Conservation (phyloP, 2,329 filamentous ascomycete genomes). For the Dactylellina drechsleri region DNA sequence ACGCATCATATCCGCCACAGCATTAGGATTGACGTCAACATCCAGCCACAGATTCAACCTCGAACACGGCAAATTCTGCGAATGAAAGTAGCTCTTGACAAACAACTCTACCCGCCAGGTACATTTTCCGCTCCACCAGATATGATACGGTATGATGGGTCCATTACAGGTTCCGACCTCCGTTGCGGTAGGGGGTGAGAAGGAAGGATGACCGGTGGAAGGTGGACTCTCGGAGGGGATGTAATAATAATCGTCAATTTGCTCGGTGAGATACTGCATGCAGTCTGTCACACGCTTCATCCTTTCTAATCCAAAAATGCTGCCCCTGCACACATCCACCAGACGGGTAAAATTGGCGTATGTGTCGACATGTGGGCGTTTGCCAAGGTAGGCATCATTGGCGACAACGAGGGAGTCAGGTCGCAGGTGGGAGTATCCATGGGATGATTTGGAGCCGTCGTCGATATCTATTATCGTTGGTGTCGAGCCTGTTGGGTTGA, state of each 20-base stretch:
- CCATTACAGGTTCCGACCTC: conserved; percentile 67
- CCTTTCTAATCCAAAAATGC: conserved; percentile 67
- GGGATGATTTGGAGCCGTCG: conserved; percentile 62
- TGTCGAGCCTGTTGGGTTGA: conserved; percentile 3
- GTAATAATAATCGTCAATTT: conserved; percentile 65
- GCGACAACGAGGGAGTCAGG: conserved; percentile 65
- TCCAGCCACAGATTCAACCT: conserved; percentile 69
- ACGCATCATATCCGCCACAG: conserved; percentile 66
- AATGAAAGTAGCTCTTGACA: conserved; percentile 69
- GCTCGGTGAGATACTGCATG: conserved; percentile 65
- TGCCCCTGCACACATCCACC: conserved; percentile 67
- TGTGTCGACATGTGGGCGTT: conserved; percentile 67
- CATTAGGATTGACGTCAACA: conserved; percentile 66
- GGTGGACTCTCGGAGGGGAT: conserved; percentile 61
- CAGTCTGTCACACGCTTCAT: conserved; percentile 68
- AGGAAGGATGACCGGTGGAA: conserved; percentile 60
- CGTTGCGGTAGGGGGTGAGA: conserved; percentile 61
- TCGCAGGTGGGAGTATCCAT: conserved; percentile 65
- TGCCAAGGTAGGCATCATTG: conserved; percentile 67
- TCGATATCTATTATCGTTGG: conserved; percentile 1
- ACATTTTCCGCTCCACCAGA: conserved; percentile 69
- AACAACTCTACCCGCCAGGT: conserved; percentile 70
- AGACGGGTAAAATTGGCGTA: conserved; percentile 67
- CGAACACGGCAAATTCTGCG: conserved; percentile 68
- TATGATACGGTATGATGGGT: conserved; percentile 68